Conservation (phyloP, 169 alveolate species). For the Plasmodium cynomolgi region DNA sequence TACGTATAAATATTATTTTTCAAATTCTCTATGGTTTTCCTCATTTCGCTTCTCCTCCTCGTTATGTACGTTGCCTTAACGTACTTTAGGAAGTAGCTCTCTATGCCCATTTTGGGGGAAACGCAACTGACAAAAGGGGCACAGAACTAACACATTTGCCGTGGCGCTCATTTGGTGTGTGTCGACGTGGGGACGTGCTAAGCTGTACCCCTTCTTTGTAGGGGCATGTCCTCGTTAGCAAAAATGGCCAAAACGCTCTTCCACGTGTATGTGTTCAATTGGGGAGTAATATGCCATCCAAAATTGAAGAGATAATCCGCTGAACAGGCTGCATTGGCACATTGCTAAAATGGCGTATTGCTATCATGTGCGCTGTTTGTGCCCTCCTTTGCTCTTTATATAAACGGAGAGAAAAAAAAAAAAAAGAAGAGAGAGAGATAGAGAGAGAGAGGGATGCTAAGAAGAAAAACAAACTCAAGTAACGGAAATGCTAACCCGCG, state of each 20-base stretch:
- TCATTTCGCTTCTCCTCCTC: constrained; percentile 72
- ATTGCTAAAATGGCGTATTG: not conserved
- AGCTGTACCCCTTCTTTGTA: not conserved
- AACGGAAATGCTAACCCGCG: not conserved
- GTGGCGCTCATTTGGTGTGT: not conserved
- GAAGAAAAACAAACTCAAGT: not conserved
- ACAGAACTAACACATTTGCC: not conserved
- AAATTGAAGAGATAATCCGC: not conserved
- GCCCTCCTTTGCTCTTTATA: not conserved
- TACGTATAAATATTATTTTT: constrained; percentile 61
- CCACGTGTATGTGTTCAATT: not conserved
- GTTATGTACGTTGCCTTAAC: constrained; percentile 38
- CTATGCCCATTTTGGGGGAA: constrained; percentile 50
- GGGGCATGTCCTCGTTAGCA: not conserved
- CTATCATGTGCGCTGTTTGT: not conserved
- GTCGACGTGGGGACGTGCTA: not conserved
- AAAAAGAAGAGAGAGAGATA: not conserved
- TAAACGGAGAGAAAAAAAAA: not conserved
- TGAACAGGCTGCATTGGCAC: not conserved
- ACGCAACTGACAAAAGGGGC: not conserved
- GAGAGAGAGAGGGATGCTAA: not conserved
- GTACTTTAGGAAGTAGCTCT: constrained; percentile 42
- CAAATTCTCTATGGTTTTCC: constrained; percentile 56
- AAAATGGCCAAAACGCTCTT: not conserved
- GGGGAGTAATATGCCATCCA: not conserved